Evolutionary conservation across 2,329 filamentous ascomycete species (phyloP).

Genomic region (Xylariaceae sp.): DNA sequence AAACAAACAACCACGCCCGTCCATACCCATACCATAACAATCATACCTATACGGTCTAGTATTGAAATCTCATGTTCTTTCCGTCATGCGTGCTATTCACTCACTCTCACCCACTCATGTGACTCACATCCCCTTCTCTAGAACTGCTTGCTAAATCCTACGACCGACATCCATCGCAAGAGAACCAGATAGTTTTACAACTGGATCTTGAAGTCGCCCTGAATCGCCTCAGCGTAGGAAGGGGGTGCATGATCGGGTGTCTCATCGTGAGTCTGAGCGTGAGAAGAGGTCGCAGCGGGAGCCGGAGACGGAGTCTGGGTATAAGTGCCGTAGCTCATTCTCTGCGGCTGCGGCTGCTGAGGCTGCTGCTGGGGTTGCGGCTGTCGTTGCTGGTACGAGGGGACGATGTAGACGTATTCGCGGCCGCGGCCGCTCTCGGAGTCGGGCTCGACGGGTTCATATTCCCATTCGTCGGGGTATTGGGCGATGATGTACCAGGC

Average conservation of each 20-base stretch:
- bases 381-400: slow-evolving; percentile 24
- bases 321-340: slow-evolving; percentile 43
- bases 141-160: no score
- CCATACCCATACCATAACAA: no score
- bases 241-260: slow-evolving; percentile 53
- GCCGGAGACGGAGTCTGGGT: slow-evolving; percentile 22
- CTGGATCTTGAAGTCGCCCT: slow-evolving; percentile 89
- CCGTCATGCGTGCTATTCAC: background rate
- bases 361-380: slow-evolving; percentile 27
- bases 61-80: background rate
- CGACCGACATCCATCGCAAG: no score
- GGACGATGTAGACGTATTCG: slow-evolving; percentile 68
- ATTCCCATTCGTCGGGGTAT: slow-evolving; percentile 73
- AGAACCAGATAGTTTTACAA: slow-evolving; percentile 43
- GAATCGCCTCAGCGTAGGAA: slow-evolving; percentile 83
- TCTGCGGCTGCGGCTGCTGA: slow-evolving; percentile 30
- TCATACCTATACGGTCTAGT: no score
- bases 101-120: no score
- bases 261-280: slow-evolving; percentile 25
- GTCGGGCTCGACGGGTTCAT: slow-evolving; percentile 57
- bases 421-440: slow-evolving; percentile 39
- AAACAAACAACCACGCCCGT: no score
- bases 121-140: no score
- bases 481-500: slow-evolving; percentile 97
- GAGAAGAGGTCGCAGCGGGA: slow-evolving; percentile 16